phyloP scores from a whole-genome alignment of 2,329 filamentous ascomycete genomes.

The Microdochium paspali region DNA sequence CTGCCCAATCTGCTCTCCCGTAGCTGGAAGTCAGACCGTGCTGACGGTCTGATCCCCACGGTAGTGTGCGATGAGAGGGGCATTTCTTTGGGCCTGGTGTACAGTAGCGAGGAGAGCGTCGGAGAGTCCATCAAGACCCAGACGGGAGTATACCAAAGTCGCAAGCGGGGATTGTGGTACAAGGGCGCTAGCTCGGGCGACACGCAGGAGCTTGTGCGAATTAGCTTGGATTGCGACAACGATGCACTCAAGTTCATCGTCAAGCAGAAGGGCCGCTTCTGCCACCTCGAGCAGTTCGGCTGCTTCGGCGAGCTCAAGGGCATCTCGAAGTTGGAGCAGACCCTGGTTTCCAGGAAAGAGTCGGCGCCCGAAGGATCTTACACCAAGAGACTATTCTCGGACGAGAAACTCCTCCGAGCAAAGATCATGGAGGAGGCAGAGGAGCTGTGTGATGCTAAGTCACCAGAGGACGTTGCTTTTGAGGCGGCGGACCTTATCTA shows the following conservation, averaged over 20 bases:
- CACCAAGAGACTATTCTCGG: conserved; percentile 85
- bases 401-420: conserved; percentile 77
- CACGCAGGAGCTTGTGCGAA: conserved; percentile 76
- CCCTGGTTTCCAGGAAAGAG: conserved; percentile 70
- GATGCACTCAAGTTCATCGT: conserved; percentile 89
- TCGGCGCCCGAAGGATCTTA: conserved; percentile 79
- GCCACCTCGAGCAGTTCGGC: conserved; percentile 82
- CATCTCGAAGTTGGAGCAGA: conserved; percentile 78
- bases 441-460: conserved; percentile 81
- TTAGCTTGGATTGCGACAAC: conserved; percentile 86
- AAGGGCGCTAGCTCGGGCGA: conserved; percentile 94
- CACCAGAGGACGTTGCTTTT: conserved; percentile 77
- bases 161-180: conserved; percentile 92
- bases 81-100: conserved; percentile 78
- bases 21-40: conserved; percentile 70
- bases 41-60: conserved; percentile 79
- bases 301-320: conserved; percentile 85
- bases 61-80: conserved; percentile 86
- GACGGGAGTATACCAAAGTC: conserved; percentile 85
- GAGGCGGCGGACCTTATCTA: conserved; percentile 94
- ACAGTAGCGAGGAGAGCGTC: conserved; percentile 88
- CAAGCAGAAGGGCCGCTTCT: conserved; percentile 85
- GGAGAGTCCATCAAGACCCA: conserved; percentile 72
- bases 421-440: conserved; percentile 99
- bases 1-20: conserved; percentile 63